phyloP scores from a whole-genome alignment of 148 eudicot species.

The Chenopodium formosanum region DNA sequence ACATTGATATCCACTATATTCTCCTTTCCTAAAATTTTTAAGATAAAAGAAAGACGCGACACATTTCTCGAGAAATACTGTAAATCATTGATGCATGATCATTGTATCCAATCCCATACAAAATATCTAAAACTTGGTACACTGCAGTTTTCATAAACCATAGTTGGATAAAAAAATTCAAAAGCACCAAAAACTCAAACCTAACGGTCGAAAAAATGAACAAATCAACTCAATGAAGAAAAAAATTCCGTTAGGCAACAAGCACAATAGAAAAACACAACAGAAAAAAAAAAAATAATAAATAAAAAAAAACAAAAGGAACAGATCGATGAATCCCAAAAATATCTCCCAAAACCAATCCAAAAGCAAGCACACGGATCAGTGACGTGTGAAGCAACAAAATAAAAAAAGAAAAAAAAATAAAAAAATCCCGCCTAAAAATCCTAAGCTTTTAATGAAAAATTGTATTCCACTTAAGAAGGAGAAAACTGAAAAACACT shows the following conservation, averaged over 20 bases:
- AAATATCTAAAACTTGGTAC: too few relatives aligned
- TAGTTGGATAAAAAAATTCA: too few relatives aligned
- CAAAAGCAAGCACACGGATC: conserved; percentile 22
- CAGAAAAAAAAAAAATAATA: background rate
- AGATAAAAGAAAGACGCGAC: too few relatives aligned
- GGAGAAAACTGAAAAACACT: conserved; percentile 23
- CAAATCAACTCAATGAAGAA: background rate
- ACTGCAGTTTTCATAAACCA: too few relatives aligned
- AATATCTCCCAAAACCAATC: background rate
- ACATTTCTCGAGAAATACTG: too few relatives aligned
- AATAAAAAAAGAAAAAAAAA: background rate
- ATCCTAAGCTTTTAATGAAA: background rate
- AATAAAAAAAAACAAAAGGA: background rate
- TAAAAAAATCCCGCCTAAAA: conserved; percentile 36
- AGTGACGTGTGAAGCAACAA: conserved; percentile 25
- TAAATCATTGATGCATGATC: too few relatives aligned
- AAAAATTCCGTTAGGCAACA: background rate
- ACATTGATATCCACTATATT: too few relatives aligned
- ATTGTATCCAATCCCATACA: too few relatives aligned
- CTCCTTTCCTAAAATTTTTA: too few relatives aligned
- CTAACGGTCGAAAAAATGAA: background rate
- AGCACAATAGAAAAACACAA: conserved; percentile 9
- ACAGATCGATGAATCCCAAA: background rate
- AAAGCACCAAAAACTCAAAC: too few relatives aligned
- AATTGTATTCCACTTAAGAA: background rate